Evolutionary conservation across 164 flowering plant species (phyloP).

Genomic region (Chimonanthus salicifolius): DNA sequence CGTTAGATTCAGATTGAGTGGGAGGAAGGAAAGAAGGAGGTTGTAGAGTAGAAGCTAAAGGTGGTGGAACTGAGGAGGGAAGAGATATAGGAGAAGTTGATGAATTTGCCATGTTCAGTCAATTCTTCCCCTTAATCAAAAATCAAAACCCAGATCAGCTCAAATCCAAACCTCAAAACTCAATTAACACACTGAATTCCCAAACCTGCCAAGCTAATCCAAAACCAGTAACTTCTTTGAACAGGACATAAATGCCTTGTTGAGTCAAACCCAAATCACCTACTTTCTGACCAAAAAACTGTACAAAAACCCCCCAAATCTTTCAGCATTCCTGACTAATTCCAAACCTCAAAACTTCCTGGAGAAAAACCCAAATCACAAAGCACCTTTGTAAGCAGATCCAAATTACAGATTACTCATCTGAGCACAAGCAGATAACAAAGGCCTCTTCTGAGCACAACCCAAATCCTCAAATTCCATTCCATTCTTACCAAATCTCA

Average conservation of each 20-base stretch:
- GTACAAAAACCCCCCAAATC: neutral
- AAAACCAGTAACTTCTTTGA: neutral
- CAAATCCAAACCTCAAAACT: neutral
- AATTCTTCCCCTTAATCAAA: neutral
- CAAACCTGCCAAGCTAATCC: neutral
- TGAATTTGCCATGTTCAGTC: constrained; percentile 16
- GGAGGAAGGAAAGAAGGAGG: constrained; percentile 17
- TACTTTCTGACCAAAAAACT: neutral
- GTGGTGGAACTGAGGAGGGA: constrained; percentile 13
- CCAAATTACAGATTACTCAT: neutral
- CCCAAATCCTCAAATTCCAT: neutral
- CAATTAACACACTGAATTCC: neutral
- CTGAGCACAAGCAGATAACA: constrained; percentile 1
- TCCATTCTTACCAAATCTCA: too few species aligned
- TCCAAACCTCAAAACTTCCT: constrained; percentile 3
- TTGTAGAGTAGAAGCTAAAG: constrained; percentile 19
- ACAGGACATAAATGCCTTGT: neutral
- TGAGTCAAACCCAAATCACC: neutral
- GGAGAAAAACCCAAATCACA: neutral
- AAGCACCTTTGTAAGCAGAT: neutral
- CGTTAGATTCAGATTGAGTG: constrained; percentile 14
- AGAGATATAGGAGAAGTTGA: constrained; percentile 34
- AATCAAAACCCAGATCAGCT: neutral
- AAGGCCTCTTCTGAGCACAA: neutral
- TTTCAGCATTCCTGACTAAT: neutral